A percentile compares a stretch with the other conserved stretches of the same genome.
Conservation (phyloP, 306 rosid species). For the Acacia confusa region DNA sequence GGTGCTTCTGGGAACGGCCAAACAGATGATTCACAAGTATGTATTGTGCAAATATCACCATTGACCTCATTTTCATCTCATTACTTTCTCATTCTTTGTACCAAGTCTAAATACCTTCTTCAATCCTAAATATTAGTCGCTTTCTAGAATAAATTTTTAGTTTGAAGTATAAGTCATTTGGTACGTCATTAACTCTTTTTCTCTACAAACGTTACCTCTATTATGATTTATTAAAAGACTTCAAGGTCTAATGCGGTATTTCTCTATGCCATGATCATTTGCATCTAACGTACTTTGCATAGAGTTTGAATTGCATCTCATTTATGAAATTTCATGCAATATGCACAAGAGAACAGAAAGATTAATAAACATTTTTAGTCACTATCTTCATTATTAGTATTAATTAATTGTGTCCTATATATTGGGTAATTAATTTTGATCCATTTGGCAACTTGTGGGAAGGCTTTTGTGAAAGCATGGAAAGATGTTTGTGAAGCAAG, state of each 20-base stretch:
- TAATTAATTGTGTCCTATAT: neutral
- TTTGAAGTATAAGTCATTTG: too few species aligned
- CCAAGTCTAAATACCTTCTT: too few species aligned
- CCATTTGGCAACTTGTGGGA: neutral
- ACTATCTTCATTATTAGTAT: neutral
- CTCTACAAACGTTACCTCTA: too few species aligned
- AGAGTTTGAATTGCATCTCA: neutral
- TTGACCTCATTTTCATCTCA: neutral
- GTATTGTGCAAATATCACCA: neutral
- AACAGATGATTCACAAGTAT: neutral
- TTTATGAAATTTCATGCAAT: neutral
- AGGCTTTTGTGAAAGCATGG: slow-evolving; percentile 68
- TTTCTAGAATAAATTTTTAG: too few species aligned
- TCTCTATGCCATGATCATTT: neutral
- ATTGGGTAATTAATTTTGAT: neutral
- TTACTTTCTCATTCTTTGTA: too few species aligned
- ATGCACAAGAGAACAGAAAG: neutral
- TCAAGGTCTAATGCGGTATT: too few species aligned
- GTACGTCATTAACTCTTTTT: too few species aligned
- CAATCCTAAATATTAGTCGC: too few species aligned
- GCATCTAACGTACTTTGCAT: neutral
- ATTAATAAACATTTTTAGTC: neutral
- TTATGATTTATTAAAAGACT: too few species aligned
- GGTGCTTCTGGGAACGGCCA: neutral
- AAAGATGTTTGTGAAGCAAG: slow-evolving; percentile 30